phyloP scores from a whole-genome alignment of 2,329 filamentous ascomycete genomes.

The Fusarium paranaense region DNA sequence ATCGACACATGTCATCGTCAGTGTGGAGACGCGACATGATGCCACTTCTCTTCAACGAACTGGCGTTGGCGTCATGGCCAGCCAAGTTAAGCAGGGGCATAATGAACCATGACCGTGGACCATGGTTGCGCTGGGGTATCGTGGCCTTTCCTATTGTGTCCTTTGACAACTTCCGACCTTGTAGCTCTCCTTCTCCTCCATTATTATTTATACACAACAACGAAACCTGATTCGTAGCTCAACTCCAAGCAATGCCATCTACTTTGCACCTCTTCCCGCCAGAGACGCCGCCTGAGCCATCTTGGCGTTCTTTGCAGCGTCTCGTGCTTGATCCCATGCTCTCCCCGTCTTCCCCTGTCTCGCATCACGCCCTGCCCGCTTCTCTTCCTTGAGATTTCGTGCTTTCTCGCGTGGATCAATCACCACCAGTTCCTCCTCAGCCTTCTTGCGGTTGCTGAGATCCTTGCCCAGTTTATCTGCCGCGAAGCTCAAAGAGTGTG shows the following conservation, averaged over 20 bases:
- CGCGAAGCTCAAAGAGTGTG: constrained; percentile 84
- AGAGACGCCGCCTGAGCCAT: constrained; percentile 65
- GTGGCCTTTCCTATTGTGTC: constrained; percentile 31
- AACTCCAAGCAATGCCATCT: constrained; percentile 1
- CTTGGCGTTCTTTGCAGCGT: constrained; percentile 66
- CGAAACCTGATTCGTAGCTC: constrained; percentile 8
- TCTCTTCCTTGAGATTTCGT: constrained; percentile 75
- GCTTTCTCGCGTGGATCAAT: constrained; percentile 92
- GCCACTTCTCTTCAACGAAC: constrained; percentile 27
- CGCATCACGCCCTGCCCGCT: constrained; percentile 68
- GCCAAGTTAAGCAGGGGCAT: constrained; percentile 23
- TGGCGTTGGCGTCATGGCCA: constrained; percentile 24
- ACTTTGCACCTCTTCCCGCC: constrained; percentile 68
- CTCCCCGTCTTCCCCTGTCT: constrained; percentile 65
- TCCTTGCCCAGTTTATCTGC: constrained; percentile 94
- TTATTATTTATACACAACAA: constrained; percentile 1
- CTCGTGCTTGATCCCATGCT: constrained; percentile 64
- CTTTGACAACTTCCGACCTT: neutral
- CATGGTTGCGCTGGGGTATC: constrained; percentile 33
- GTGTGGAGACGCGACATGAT: constrained; percentile 36
- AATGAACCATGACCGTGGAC: constrained; percentile 21
- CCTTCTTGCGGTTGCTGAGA: constrained; percentile 88
- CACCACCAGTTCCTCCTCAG: constrained; percentile 90
- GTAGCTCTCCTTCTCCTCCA: neutral
- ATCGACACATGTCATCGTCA: constrained; percentile 16